Conservation (phyloP, 371 early-diverging fungal species). For the Mortierella sp. region DNA sequence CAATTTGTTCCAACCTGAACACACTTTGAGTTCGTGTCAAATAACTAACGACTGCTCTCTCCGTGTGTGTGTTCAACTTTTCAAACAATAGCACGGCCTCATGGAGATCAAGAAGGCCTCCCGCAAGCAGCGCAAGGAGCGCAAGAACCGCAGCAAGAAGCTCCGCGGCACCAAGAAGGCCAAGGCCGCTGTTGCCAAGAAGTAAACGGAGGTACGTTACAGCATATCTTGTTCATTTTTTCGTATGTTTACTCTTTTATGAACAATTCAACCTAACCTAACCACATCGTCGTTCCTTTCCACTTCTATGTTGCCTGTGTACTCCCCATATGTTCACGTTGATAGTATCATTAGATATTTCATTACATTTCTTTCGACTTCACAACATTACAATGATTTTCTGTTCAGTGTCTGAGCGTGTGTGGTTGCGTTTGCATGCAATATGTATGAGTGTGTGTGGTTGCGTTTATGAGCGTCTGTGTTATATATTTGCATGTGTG, state of each 20-base stretch:
- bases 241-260: too few species aligned
- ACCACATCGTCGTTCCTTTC: neutral
- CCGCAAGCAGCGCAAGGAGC: conserved; percentile 99
- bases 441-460: neutral
- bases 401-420: neutral
- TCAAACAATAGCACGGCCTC: conserved; percentile 73
- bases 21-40: neutral
- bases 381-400: neutral
- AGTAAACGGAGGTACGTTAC: conserved; percentile 55
- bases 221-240: neutral
- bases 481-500: too few species aligned
- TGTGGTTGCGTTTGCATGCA: neutral
- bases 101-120: conserved; percentile 83
- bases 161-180: conserved; percentile 97
- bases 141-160: conserved; percentile 99
- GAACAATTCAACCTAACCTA: neutral
- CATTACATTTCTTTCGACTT: neutral
- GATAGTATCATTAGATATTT: neutral
- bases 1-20: too few species aligned
- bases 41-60: neutral
- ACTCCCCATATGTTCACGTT: neutral
- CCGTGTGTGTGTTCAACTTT: neutral
- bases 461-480: neutral
- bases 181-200: conserved; percentile 79
- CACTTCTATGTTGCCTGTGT: too few species aligned